phyloP scores from a whole-genome alignment of 345 rosid genomes.

The Citrus australasica region DNA sequence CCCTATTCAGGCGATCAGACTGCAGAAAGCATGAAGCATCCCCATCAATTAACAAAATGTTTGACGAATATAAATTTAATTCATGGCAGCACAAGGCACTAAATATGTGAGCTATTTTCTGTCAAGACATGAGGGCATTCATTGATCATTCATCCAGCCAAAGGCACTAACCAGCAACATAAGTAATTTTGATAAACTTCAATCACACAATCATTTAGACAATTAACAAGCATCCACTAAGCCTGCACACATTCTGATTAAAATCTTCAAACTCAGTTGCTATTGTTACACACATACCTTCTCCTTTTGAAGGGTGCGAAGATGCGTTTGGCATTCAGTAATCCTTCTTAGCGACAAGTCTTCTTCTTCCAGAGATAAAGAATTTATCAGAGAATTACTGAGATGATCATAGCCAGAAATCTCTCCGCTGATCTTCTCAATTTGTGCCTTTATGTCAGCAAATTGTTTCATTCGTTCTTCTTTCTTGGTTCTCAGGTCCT shows the following conservation, averaged over 20 bases:
- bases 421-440: conserved; percentile 80
- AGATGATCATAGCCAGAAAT: conserved; percentile 62
- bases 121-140: background rate
- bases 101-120: background rate
- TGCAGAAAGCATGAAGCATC: conserved; percentile 33
- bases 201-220: background rate
- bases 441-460: conserved; percentile 62
- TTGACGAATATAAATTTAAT: background rate
- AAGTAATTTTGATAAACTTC: background rate
- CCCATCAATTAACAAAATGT: background rate
- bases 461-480: conserved; percentile 82
- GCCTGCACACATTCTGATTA: background rate
- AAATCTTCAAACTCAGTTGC: background rate
- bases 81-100: background rate
- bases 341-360: conserved; percentile 86
- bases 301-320: conserved; percentile 76
- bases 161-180: background rate
- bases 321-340: conserved; percentile 73
- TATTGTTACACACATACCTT: conserved; percentile 46
- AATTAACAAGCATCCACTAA: background rate
- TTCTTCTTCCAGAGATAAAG: conserved; percentile 60
- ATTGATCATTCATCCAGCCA: background rate
- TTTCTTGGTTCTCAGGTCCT: conserved; percentile 69
- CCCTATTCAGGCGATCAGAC: conserved; percentile 89
- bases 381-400: conserved; percentile 31